A percentile compares a stretch with the other conserved stretches of the same genome.
Evolutionary conservation across 257 asterid genomes (phyloP).

Genomic region (Salvia rosmarinus): DNA sequence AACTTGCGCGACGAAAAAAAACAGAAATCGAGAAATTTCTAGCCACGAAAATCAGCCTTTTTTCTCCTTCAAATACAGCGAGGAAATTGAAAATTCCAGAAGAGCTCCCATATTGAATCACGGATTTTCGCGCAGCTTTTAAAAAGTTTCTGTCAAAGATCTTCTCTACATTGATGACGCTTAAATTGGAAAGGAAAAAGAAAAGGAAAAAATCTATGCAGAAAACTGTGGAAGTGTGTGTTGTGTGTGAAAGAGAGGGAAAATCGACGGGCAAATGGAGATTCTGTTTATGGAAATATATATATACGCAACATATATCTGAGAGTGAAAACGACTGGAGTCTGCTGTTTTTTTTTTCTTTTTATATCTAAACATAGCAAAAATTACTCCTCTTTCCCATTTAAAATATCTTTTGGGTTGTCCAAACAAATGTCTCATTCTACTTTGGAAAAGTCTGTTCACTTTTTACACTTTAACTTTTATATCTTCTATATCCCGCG

Average conservation of each 20-base stretch:
- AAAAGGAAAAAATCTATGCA: slow-evolving; percentile 1
- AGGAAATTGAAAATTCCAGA: slow-evolving; percentile 31
- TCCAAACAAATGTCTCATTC: no score
- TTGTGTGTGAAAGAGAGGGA: slow-evolving; percentile 36
- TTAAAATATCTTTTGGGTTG: no score
- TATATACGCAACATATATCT: background rate
- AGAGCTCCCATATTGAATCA: slow-evolving; percentile 2
- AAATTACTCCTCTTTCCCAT: no score
- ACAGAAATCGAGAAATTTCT: background rate
- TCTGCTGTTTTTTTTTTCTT: background rate
- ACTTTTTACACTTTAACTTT: no score
- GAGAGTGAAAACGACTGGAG: slow-evolving; percentile 32
- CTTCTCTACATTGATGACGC: slow-evolving; percentile 25
- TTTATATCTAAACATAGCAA: background rate
- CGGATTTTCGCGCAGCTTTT: slow-evolving; percentile 30
- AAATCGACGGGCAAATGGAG: slow-evolving; percentile 31
- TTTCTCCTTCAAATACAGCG: slow-evolving; percentile 2
- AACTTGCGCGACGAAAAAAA: slow-evolving; percentile 22
- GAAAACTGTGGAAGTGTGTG: slow-evolving; percentile 30
- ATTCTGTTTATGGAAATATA: slow-evolving; percentile 19
- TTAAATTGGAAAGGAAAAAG: background rate
- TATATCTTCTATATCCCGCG: no score
- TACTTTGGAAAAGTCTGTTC: no score
- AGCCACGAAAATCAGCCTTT: background rate
- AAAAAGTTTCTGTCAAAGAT: slow-evolving; percentile 26